Evolutionary conservation across 2,329 filamentous ascomycete species (phyloP), one percentile per base, ranked within the genome.

Genomic region (Blastomyces percursus): DNA sequence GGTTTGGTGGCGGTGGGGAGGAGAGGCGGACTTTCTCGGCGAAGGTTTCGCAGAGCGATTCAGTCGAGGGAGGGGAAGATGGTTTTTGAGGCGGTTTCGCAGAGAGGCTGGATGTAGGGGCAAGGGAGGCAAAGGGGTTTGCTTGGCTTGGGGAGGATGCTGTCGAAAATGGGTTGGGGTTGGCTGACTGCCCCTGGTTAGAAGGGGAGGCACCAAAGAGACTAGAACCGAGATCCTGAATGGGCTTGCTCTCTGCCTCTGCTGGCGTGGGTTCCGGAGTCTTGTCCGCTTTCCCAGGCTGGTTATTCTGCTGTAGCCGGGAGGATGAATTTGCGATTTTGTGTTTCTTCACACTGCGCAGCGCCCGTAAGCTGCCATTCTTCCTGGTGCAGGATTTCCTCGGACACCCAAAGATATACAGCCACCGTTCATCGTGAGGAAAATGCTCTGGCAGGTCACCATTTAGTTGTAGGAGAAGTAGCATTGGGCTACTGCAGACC

Each of bases 381-480:
- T 91, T 93, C 66, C 92, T 83, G 69, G 89, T 84, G 72, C 94
- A 99, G 12, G 84, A 80, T 73, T 89, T 90, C 67, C 84, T 82
- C 64, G 86, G 83, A 75, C 94, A 99, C 21, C 84, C 84, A 74
- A 96, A 91, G 14, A 99, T 81, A 71, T 96, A 97, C 21, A 99
- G 74, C 65, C 93, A 85, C 68, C 94, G 83, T 71, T 96, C 91
- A 75, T 97, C 90, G 62, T 87, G 86, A 1, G 91, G 89, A 71
- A 96, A 96, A 58, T 85, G 82, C 62, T 93, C 88, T 16, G 91
- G 92, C 3, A 97, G 82, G 72, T 96, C 91, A 69, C 86, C 92
- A 75, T 99, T 91, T 35, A 99, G 83, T 75, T 99, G 91, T 56
- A 99, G 83, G 2, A 99, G 83, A 12, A 97, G 82, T 1, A 85